These are phyloP conservation scores for Fusarium globosum DNA, from an alignment of 2,329 filamentous ascomycete genomes.

Conservation along the genomic window DNA sequence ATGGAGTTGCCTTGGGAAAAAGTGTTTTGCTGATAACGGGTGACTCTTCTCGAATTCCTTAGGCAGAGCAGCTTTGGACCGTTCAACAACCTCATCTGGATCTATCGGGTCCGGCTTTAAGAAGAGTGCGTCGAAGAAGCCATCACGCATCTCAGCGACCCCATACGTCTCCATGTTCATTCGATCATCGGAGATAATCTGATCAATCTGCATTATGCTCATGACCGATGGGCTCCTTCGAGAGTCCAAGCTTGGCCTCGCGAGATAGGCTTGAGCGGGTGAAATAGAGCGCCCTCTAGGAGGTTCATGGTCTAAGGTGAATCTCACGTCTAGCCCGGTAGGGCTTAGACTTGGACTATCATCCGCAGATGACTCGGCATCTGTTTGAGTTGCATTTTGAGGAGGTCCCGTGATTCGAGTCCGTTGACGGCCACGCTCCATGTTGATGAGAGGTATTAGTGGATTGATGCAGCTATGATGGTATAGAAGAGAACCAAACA, in stretches of 20 bases:
- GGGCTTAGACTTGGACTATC: slow-evolving; percentile 36
- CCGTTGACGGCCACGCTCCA: slow-evolving; percentile 13
- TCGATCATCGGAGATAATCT: slow-evolving; percentile 50
- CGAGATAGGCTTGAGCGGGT: slow-evolving; percentile 24
- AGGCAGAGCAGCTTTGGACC: slow-evolving; percentile 59
- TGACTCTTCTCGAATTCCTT: slow-evolving; percentile 58
- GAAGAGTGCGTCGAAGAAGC: slow-evolving; percentile 62
- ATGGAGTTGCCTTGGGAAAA: slow-evolving; percentile 60
- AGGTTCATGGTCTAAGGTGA: not conserved
- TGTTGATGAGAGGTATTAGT: slow-evolving; percentile 3
- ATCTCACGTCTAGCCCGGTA: slow-evolving; percentile 34
- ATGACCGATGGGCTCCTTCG: slow-evolving; percentile 44
- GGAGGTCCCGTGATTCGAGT: slow-evolving; percentile 7
- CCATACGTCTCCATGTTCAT: slow-evolving; percentile 56
- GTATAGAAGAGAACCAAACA: not conserved
- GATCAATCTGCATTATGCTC: slow-evolving; percentile 50
- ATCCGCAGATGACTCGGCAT: slow-evolving; percentile 9
- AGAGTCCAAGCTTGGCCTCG: slow-evolving; percentile 38
- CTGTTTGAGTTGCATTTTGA: slow-evolving; percentile 13
- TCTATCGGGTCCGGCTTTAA: slow-evolving; percentile 55
- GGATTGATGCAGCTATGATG: not conserved
- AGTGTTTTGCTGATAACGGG: slow-evolving; percentile 59
- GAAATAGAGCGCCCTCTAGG: slow-evolving; percentile 12
- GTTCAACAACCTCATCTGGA: slow-evolving; percentile 53
- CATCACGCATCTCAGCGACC: slow-evolving; percentile 57